Evolutionary conservation across 139 green algal genomes (phyloP).

Genomic region (Pleodorina starrii): DNA sequence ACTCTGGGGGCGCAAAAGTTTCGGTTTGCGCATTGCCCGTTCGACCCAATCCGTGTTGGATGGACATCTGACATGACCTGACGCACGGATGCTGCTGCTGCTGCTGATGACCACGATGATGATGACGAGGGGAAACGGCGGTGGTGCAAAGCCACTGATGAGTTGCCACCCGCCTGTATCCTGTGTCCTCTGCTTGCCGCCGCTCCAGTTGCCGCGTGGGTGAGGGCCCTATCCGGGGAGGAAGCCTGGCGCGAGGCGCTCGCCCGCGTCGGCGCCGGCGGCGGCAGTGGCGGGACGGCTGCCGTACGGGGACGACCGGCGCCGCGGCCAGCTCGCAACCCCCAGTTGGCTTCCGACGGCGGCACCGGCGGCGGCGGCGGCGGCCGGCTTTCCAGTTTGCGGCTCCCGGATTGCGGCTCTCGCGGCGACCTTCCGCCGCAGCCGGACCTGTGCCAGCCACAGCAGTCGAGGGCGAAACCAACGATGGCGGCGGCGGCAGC

Average conservation of each 20-base stretch:
- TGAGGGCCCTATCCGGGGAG: background rate
- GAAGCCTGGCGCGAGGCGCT: conserved; percentile 29
- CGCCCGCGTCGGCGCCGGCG: background rate
- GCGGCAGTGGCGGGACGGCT: background rate
- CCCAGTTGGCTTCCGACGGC: background rate
- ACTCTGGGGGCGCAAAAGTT: too few species aligned
- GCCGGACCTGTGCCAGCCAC: too few species aligned
- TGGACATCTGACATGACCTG: too few species aligned
- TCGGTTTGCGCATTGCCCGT: too few species aligned
- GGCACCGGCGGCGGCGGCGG: background rate
- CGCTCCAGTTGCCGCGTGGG: conserved; percentile 12
- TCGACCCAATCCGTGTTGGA: too few species aligned
- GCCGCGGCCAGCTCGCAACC: background rate
- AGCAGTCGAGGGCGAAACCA: background rate
- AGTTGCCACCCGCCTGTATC: too few species aligned
- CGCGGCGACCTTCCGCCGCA: too few species aligned
- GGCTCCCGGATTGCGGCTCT: too few species aligned
- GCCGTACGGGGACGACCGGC: background rate
- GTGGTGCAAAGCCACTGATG: too few species aligned
- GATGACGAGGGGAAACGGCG: too few species aligned
- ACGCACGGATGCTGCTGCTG: too few species aligned
- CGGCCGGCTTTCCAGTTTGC: background rate
- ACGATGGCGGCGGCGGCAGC: background rate
- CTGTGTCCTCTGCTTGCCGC: background rate
- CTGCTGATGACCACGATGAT: too few species aligned